Base-by-base conservation (phyloP, 1,139 yeast species). In the Petasospora rhodanensis region DNA sequence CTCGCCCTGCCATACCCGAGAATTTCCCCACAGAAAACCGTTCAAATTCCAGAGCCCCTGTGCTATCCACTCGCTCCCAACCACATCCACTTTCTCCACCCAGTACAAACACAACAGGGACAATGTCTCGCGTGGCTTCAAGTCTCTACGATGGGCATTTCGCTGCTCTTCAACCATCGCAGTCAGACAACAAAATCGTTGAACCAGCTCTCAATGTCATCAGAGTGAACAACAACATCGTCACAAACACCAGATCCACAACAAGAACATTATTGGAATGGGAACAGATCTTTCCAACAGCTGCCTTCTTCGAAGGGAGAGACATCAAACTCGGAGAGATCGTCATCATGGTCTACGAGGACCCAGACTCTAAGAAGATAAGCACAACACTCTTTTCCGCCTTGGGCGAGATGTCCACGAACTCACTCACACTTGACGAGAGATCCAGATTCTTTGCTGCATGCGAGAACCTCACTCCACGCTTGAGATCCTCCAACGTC, bases 381-480 rank as follows among this genome's bases (percentile, higher is more conserved):
- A 71, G 80, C 35, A 70, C 86, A 3, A 65, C 80, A 4, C 61
- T 86, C 13, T 54, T 89, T 18, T 78, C 91, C 24, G 70, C 74
- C 36, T 77, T 76, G 45, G 97, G 96, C 0, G 70, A 77, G 20
- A 66, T 81, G 6, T 67, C 74, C 13, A 77, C 75, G 48, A 68
- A 71, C 22, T 68, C 79, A 29, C 62, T 87, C 51, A 74, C 85
- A 6, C 58, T 85, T 22, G 74, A 72, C 38, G 56, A 67, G 0
- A 58, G 70, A 26, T 84, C 95, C 2, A 65, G 84, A 34, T 89
- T 78, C 54, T 83, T 72, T 62, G 86, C 83, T 2, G 93, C 95
- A 2, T 75, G 93, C 47, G 75, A 78, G 43, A 86, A 86, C 49
- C 62, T 89, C 31, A 56, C 70, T 1, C 64, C 66, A 0, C 58